A percentile compares a stretch with the other conserved stretches of the same genome.
Conservation (phyloP, 139 green algal species). For the Picochlorum sp. region DNA sequence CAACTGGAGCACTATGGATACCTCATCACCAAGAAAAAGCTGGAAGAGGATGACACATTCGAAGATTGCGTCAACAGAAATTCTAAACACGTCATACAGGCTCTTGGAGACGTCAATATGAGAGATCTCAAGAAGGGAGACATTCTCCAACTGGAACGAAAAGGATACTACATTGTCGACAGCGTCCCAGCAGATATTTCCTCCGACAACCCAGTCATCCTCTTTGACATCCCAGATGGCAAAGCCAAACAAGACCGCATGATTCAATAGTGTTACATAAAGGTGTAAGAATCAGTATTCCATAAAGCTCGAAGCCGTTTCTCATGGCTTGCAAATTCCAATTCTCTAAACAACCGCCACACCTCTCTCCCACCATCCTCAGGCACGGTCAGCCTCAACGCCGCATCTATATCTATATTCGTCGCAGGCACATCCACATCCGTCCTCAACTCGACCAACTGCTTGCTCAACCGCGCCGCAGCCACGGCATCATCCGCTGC, state of each 20-base stretch:
- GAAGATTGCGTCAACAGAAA: slow-evolving; percentile 57
- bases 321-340: slow-evolving; percentile 31
- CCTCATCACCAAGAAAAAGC: slow-evolving; percentile 92
- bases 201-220: slow-evolving; percentile 56
- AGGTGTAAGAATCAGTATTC: neutral
- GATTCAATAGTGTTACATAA: too few species aligned
- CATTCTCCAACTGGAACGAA: slow-evolving; percentile 92
- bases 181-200: slow-evolving; percentile 31
- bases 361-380: slow-evolving; percentile 16
- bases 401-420: slow-evolving; percentile 8
- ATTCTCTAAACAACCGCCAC: slow-evolving; percentile 10
- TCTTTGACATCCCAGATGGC: slow-evolving; percentile 93
- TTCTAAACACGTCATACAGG: slow-evolving; percentile 39
- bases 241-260: neutral
- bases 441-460: slow-evolving; percentile 45
- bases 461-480: slow-evolving; percentile 37
- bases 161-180: slow-evolving; percentile 97
- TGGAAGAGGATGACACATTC: slow-evolving; percentile 89
- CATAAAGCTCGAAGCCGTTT: slow-evolving; percentile 26
- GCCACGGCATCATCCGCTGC: slow-evolving; percentile 14
- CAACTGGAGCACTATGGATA: slow-evolving; percentile 78
- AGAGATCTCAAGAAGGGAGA: slow-evolving; percentile 81
- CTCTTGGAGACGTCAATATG: slow-evolving; percentile 93
- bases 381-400: slow-evolving; percentile 22
- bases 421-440: slow-evolving; percentile 37